These are phyloP conservation scores for Lachnellula occidentalis DNA, from an alignment of 2,329 filamentous ascomycete genomes.

Conservation along the genomic window DNA sequence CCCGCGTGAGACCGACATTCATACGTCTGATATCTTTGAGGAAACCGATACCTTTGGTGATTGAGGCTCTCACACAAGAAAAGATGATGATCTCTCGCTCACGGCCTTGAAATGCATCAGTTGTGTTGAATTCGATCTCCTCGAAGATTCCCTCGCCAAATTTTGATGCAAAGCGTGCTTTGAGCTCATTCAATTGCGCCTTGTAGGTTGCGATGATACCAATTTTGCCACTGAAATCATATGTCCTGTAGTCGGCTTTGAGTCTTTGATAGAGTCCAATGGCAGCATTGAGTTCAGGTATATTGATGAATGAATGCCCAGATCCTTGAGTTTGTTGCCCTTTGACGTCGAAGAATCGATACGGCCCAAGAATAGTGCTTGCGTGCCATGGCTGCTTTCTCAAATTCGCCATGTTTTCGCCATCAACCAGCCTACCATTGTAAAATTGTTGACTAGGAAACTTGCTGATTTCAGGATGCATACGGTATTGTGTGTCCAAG, in stretches of 20 bases:
- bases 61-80: slow-evolving; percentile 89
- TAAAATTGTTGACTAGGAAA: slow-evolving; percentile 94
- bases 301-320: slow-evolving; percentile 86
- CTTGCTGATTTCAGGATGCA: slow-evolving; percentile 93
- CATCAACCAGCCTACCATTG: slow-evolving; percentile 79
- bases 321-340: slow-evolving; percentile 80
- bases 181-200: slow-evolving; percentile 78
- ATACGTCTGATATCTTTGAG: slow-evolving; percentile 97
- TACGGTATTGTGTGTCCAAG: slow-evolving; percentile 96
- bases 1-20: slow-evolving; percentile 97
- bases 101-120: slow-evolving; percentile 93
- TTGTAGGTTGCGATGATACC: slow-evolving; percentile 99
- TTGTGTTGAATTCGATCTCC: slow-evolving; percentile 94
- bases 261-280: slow-evolving; percentile 80
- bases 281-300: slow-evolving; percentile 79
- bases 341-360: slow-evolving; percentile 94
- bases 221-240: slow-evolving; percentile 75
- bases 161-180: slow-evolving; percentile 61
- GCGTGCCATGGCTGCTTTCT: slow-evolving; percentile 81
- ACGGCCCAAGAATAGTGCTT: slow-evolving; percentile 76
- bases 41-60: slow-evolving; percentile 96
- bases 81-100: slow-evolving; percentile 99
- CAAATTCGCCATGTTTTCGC: slow-evolving; percentile 71
- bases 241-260: slow-evolving; percentile 61
- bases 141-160: slow-evolving; percentile 74